Evolutionary conservation across 331 rosid species (phyloP).

Genomic region (Spiraea crenata): DNA sequence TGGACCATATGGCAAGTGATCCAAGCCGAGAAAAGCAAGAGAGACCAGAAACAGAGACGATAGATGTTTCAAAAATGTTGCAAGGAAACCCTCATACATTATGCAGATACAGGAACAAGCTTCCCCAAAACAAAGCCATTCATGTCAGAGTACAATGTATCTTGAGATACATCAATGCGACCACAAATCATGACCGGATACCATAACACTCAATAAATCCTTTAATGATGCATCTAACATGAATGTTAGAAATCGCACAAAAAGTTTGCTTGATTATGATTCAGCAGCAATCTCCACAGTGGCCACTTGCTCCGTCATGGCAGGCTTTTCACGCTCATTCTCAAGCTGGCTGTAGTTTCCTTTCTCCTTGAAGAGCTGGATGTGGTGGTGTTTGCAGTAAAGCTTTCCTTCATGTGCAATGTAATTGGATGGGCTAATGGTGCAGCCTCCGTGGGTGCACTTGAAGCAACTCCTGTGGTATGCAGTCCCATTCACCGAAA

Average conservation of each 20-base stretch:
- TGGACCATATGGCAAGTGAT: not conserved
- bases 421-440: conserved; percentile 72
- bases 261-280: conserved; percentile 8
- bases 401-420: conserved; percentile 80
- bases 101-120: not conserved
- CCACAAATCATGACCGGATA: not conserved
- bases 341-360: conserved; percentile 91
- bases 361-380: conserved; percentile 85
- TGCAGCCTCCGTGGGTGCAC: conserved; percentile 84
- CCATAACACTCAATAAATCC: not conserved
- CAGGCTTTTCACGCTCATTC: conserved; percentile 21
- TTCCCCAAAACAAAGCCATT: not conserved
- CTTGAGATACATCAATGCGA: not conserved
- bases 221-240: not conserved
- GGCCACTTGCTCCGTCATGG: conserved; percentile 13
- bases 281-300: conserved; percentile 28
- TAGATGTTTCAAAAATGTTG: not conserved
- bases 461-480: conserved; percentile 85
- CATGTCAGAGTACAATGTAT: not conserved
- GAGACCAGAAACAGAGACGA: not conserved
- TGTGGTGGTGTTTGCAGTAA: conserved; percentile 91
- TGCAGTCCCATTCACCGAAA: conserved; percentile 54
- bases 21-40: not conserved
- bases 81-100: not conserved
- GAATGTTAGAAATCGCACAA: not conserved